phyloP scores from a whole-genome alignment of 495 filamentous ascomycete species.

The Aspergillus ostianus region DNA sequence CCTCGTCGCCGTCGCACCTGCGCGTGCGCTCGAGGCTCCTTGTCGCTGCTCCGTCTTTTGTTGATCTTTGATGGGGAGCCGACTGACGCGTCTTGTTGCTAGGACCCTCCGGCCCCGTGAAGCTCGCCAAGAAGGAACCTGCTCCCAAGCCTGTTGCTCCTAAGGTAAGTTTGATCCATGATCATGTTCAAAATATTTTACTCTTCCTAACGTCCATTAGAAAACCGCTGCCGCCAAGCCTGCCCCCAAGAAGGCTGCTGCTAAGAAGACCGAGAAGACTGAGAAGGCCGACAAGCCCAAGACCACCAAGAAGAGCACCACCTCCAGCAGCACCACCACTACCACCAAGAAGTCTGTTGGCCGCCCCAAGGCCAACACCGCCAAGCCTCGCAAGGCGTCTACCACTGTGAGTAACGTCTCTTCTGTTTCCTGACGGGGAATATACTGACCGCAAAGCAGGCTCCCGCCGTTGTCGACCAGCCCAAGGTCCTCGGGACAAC shows the following conservation, averaged over 20 bases:
- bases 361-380: slow-evolving; percentile 53
- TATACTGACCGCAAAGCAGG: slow-evolving; percentile 33
- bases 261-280: slow-evolving; percentile 39
- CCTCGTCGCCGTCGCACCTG: not conserved
- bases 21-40: slow-evolving; percentile 4
- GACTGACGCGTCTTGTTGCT: slow-evolving; percentile 39
- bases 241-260: slow-evolving; percentile 29
- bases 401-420: slow-evolving; percentile 35
- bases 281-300: slow-evolving; percentile 26
- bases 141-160: slow-evolving; percentile 56
- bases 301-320: slow-evolving; percentile 24
- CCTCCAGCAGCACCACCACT: slow-evolving; percentile 2
- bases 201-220: slow-evolving; percentile 4
- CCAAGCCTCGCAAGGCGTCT: slow-evolving; percentile 53
- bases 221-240: slow-evolving; percentile 46
- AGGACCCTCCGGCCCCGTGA: slow-evolving; percentile 93
- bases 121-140: slow-evolving; percentile 86
- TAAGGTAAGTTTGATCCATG: slow-evolving; percentile 29
- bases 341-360: slow-evolving; percentile 33
- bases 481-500: slow-evolving; percentile 76
- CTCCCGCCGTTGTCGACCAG: slow-evolving; percentile 70
- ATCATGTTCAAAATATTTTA: not conserved
- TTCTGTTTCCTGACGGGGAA: slow-evolving; percentile 1
- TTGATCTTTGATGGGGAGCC: slow-evolving; percentile 10
- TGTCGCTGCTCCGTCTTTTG: slow-evolving; percentile 7